A percentile compares a stretch with the other conserved stretches of the same genome.
phyloP scores from a whole-genome alignment of 2,329 filamentous ascomycete species.

The Alternaria panax region DNA sequence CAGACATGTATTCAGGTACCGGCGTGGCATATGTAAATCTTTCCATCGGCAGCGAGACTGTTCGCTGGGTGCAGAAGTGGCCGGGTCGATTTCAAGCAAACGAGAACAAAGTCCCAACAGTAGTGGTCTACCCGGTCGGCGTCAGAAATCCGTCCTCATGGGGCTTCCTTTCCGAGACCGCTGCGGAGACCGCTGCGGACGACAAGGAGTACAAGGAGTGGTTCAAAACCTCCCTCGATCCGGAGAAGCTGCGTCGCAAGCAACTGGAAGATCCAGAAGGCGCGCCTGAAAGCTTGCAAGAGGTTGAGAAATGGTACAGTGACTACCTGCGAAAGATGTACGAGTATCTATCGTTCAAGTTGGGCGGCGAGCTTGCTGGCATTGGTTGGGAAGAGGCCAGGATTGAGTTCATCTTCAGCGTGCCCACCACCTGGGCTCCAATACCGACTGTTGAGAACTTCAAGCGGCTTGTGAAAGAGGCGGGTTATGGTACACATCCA shows the following conservation, averaged over 20 bases:
- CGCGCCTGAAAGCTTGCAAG: conserved; percentile 51
- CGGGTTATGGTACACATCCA: conserved; percentile 57
- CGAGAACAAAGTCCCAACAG: conserved; percentile 64
- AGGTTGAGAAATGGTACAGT: conserved; percentile 58
- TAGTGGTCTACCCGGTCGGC: conserved; percentile 57
- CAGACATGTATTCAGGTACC: conserved; percentile 31
- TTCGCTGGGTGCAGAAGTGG: conserved; percentile 58
- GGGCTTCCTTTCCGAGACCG: conserved; percentile 60
- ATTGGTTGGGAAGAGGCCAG: conserved; percentile 50
- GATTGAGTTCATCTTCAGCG: conserved; percentile 64
- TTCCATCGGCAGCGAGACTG: conserved; percentile 42
- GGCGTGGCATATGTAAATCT: conserved; percentile 50
- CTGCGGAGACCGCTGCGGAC: conserved; percentile 49
- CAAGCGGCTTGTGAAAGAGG: conserved; percentile 55
- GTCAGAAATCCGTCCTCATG: conserved; percentile 55
- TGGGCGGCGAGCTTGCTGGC: conserved; percentile 48
- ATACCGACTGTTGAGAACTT: conserved; percentile 61
- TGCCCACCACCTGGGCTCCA: conserved; percentile 64
- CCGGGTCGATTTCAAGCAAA: conserved; percentile 61
- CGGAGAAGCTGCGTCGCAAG: conserved; percentile 53
- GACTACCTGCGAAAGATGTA: conserved; percentile 62
- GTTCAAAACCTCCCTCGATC: conserved; percentile 65
- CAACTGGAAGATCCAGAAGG: conserved; percentile 55
- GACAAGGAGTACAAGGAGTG: conserved; percentile 58
- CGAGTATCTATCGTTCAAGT: conserved; percentile 54